Conservation (phyloP, 768 basidiomycete species). For the Kwoniella dejecticola region DNA sequence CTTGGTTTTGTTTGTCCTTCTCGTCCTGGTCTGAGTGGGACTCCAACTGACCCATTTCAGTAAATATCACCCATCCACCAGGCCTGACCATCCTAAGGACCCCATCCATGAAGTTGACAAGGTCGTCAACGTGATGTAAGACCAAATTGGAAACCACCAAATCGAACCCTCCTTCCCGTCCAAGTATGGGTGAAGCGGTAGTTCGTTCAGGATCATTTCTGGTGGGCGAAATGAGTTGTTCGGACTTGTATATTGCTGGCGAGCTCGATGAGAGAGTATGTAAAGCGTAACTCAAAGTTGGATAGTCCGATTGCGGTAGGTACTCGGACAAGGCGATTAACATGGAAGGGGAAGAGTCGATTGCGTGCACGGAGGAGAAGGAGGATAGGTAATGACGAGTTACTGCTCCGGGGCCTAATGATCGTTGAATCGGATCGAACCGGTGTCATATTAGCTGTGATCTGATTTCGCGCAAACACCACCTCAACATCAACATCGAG, state of each 20-base stretch:
- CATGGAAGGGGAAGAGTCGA: slow-evolving; percentile 44
- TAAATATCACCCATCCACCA: slow-evolving; percentile 40
- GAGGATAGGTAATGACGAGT: slow-evolving; percentile 20
- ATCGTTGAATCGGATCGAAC: too few relatives aligned
- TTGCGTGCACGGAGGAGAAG: slow-evolving; percentile 38
- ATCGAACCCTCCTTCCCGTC: slow-evolving; percentile 26
- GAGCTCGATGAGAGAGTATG: slow-evolving; percentile 36
- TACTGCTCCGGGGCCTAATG: slow-evolving; percentile 46
- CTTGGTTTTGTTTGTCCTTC: neutral
- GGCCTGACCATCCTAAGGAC: slow-evolving; percentile 23
- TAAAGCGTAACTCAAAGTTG: slow-evolving; percentile 28
- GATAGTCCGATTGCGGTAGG: slow-evolving; percentile 14
- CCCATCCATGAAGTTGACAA: slow-evolving; percentile 25
- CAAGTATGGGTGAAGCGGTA: slow-evolving; percentile 23
- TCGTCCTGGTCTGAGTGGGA: neutral
- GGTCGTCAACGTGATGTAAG: slow-evolving; percentile 42
- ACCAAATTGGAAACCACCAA: slow-evolving; percentile 40
- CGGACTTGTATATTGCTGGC: slow-evolving; percentile 17
- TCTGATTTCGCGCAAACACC: neutral
- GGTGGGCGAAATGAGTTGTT: slow-evolving; percentile 20
- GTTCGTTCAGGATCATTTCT: slow-evolving; percentile 13
- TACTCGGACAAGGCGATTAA: slow-evolving; percentile 19
- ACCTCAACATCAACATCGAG: neutral
- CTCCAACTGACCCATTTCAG: slow-evolving; percentile 20
- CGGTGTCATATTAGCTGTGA: neutral